Evolutionary conservation across 2,329 filamentous ascomycete species (phyloP).

Genomic region (Hysterium pulicare): DNA sequence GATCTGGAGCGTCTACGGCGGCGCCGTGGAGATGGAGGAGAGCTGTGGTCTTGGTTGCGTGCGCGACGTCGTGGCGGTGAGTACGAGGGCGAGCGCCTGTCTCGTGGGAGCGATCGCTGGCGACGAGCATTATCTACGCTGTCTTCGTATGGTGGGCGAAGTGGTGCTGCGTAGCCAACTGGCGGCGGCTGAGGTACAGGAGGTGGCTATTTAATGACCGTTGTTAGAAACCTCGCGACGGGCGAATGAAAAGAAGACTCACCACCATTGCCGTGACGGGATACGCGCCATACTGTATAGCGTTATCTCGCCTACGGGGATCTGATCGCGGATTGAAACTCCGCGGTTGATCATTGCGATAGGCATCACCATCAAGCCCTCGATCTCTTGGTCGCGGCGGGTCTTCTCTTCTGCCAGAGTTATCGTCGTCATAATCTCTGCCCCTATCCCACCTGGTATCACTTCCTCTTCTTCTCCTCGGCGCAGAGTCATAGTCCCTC

Average conservation of each 20-base stretch:
- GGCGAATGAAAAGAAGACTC: too few relatives aligned
- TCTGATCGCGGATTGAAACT: too few relatives aligned
- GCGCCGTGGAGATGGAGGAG: conserved; percentile 7
- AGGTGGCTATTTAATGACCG: too few relatives aligned
- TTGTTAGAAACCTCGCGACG: too few relatives aligned
- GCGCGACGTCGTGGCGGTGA: conserved; percentile 25
- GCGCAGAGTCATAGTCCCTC: conserved; percentile 10
- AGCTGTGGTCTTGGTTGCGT: conserved; percentile 9
- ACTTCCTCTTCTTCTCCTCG: too few relatives aligned
- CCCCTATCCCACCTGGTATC: too few relatives aligned
- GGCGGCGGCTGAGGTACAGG: too few relatives aligned
- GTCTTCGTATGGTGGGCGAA: conserved; percentile 1
- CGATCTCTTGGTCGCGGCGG: background rate
- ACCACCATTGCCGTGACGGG: too few relatives aligned
- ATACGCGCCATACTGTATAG: too few relatives aligned
- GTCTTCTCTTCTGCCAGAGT: too few relatives aligned
- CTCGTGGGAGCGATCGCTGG: conserved; percentile 16
- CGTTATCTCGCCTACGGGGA: too few relatives aligned
- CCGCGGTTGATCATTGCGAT: background rate
- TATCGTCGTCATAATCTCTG: too few relatives aligned
- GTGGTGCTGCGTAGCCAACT: background rate
- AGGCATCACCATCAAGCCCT: background rate
- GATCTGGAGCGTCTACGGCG: conserved; percentile 8
- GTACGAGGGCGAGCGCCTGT: conserved; percentile 23
- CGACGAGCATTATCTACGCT: conserved; percentile 12